phyloP scores from a whole-genome alignment of 2,329 filamentous ascomycete species.

The Penicillium sumatraense region DNA sequence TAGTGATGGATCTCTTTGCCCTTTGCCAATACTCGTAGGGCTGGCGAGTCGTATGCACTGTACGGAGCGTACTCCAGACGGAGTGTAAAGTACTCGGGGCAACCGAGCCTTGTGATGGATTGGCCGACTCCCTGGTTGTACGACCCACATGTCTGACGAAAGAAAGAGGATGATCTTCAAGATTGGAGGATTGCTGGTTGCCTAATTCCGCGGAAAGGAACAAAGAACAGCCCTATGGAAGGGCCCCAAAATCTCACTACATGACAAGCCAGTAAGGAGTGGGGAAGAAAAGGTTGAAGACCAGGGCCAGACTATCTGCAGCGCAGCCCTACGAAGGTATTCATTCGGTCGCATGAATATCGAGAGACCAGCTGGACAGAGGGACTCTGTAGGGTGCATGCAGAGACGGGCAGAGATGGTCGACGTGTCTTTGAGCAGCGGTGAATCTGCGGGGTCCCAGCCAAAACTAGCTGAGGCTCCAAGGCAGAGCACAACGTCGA shows the following conservation, averaged over 20 bases:
- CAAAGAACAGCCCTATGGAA: constrained; percentile 1
- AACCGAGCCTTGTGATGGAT: constrained; percentile 6
- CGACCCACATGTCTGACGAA: constrained; percentile 7
- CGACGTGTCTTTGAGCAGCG: constrained; percentile 18
- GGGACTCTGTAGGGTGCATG: background rate
- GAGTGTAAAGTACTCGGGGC: no score
- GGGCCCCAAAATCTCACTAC: background rate
- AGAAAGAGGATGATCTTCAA: background rate
- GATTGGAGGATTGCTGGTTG: constrained; percentile 8
- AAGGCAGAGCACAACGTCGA: constrained; percentile 20
- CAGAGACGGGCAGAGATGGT: background rate
- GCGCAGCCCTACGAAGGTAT: background rate
- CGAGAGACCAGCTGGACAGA: constrained; percentile 2
- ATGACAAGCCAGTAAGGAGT: background rate
- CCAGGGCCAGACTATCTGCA: background rate
- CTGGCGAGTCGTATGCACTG: constrained; percentile 4
- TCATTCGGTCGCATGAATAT: background rate
- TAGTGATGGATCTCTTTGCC: background rate
- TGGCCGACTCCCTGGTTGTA: constrained; percentile 1
- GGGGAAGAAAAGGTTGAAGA: no score
- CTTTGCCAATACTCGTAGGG: background rate
- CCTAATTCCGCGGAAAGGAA: constrained; percentile 9
- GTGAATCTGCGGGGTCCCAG: constrained; percentile 25
- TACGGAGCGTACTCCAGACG: no score
- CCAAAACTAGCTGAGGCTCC: constrained; percentile 22